A percentile compares a stretch with the other conserved stretches of the same genome.
Conservation (phyloP, 2,329 filamentous ascomycete species). For the Waltergamsia citrina region DNA sequence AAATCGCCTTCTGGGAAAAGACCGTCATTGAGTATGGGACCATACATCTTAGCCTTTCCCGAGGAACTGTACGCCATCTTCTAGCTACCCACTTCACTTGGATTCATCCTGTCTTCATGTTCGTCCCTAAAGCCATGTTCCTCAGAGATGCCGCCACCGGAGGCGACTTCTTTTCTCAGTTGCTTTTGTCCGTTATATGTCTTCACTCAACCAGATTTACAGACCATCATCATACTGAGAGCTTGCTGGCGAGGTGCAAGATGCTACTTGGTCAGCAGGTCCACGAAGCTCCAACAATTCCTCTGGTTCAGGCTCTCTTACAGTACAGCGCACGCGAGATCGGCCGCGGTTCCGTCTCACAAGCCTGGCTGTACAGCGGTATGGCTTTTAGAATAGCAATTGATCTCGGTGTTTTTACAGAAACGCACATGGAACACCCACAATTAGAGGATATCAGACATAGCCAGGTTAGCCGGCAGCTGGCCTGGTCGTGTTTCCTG, state of each 20-base stretch:
- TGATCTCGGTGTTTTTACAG: constrained; percentile 9
- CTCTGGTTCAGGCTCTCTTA: constrained; percentile 16
- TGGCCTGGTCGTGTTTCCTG: constrained; percentile 15
- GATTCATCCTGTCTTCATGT: constrained; percentile 1
- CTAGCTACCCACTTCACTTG: constrained; percentile 1
- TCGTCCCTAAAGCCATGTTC: not conserved
- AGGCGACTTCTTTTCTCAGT: not conserved
- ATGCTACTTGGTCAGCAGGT: constrained; percentile 1
- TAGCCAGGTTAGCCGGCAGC: not conserved
- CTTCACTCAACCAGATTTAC: constrained; percentile 2
- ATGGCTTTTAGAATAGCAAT: constrained; percentile 18
- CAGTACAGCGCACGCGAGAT: constrained; percentile 17
- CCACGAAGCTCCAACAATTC: constrained; percentile 1
- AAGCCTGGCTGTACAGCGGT: constrained; percentile 19
- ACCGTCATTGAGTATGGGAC: not conserved
- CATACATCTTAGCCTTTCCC: not conserved
- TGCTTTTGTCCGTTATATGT: not conserved
- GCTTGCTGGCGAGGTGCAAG: not conserved
- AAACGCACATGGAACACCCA: not conserved
- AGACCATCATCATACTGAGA: not conserved
- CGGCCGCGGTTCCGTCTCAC: constrained; percentile 16
- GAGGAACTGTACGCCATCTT: not conserved
- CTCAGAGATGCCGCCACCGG: not conserved
- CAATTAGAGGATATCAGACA: not conserved
- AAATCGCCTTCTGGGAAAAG: constrained; percentile 1